Evolutionary conservation across 768 basidiomycete species (phyloP).

Genomic region (Antrodiella citrinella): DNA sequence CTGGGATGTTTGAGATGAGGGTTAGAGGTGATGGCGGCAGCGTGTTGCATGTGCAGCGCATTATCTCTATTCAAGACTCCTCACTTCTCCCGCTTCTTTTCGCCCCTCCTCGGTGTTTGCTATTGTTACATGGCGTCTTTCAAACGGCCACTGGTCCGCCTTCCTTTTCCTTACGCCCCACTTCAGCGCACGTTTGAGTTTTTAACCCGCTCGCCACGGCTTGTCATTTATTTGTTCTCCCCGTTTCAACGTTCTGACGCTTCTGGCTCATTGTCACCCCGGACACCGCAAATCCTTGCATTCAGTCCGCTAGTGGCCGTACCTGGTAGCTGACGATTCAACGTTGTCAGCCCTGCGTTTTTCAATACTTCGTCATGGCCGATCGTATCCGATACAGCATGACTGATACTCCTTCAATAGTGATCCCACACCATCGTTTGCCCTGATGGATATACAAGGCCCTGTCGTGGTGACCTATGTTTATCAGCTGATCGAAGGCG

Average conservation of each 20-base stretch:
- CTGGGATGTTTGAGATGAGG: background rate
- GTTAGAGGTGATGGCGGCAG: background rate
- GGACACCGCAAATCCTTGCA: background rate
- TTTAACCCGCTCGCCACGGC: background rate
- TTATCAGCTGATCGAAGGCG: slow-evolving; percentile 89
- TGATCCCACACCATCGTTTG: slow-evolving; percentile 89
- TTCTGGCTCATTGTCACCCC: background rate
- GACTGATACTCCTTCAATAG: slow-evolving; percentile 28
- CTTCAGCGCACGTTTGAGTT: background rate
- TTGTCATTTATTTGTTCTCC: background rate
- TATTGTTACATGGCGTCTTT: no score
- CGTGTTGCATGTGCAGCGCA: background rate
- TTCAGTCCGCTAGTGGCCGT: no score
- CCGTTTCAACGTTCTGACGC: background rate
- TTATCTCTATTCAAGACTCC: no score
- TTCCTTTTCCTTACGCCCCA: background rate
- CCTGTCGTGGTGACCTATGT: slow-evolving; percentile 96
- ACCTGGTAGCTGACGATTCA: no score
- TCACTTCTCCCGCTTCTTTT: no score
- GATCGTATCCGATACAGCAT: no score
- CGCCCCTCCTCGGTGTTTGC: no score
- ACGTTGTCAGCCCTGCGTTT: no score
- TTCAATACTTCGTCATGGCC: no score
- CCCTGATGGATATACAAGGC: slow-evolving; percentile 96
- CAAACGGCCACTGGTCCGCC: no score